Conservation (phyloP, 1,284 basidiomycete species). For the Malassezia arunalokei region DNA sequence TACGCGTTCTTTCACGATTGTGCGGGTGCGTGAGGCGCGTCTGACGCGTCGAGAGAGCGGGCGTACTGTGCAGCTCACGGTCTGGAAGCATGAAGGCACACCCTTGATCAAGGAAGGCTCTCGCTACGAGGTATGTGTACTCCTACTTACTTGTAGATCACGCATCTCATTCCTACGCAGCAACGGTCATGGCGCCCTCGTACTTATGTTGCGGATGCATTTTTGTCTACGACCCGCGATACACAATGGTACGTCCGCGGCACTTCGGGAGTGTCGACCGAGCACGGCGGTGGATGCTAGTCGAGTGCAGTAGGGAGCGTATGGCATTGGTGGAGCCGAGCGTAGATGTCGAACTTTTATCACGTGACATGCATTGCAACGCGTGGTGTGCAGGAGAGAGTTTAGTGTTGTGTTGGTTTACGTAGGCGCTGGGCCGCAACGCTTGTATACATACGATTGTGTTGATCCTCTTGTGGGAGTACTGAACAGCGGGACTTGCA, state of each 20-base stretch:
- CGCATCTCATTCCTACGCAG: slow-evolving; percentile 7
- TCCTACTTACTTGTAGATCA: background rate
- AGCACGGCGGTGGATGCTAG: too few relatives aligned
- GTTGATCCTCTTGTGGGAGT: background rate
- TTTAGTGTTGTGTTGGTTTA: slow-evolving; percentile 17
- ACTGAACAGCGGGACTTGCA: background rate
- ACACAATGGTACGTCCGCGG: background rate
- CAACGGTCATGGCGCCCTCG: slow-evolving; percentile 7
- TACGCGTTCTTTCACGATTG: slow-evolving; percentile 66
- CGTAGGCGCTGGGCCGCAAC: background rate
- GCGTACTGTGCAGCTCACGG: slow-evolving; percentile 28
- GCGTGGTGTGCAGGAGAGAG: slow-evolving; percentile 10
- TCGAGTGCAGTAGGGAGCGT: too few relatives aligned
- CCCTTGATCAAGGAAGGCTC: slow-evolving; percentile 2
- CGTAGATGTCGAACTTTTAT: background rate
- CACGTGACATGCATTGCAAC: slow-evolving; percentile 12
- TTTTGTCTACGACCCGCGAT: slow-evolving; percentile 8
- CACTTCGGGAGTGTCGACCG: too few relatives aligned
- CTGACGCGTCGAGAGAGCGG: slow-evolving; percentile 9
- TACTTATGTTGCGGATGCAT: slow-evolving; percentile 2
- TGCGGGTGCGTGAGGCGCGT: slow-evolving; percentile 60
- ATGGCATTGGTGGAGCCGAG: background rate
- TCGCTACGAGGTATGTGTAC: background rate
- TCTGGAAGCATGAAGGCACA: slow-evolving; percentile 17
- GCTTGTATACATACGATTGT: background rate